Percentiles rank a stretch among this genome's conserved stretches.
Evolutionary conservation across 139 green algal species (phyloP).

Genomic region (Zygnema cylindricum): DNA sequence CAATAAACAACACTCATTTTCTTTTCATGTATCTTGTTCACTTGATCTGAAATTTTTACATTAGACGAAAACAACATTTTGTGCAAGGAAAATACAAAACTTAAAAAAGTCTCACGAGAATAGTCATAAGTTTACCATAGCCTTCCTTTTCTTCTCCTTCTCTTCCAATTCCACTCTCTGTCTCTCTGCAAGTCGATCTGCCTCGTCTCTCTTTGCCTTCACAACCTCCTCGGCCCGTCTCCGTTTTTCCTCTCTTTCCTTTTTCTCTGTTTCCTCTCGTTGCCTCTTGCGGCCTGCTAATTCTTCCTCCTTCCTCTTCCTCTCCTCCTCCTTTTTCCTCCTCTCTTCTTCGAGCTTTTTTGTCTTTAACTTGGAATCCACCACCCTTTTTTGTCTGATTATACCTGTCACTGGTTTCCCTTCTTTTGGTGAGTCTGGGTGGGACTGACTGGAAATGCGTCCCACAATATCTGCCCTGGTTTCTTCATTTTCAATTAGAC

Average conservation of each 20-base stretch:
- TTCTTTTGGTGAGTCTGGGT: no score
- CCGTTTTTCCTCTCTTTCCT: neutral
- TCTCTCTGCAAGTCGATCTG: slow-evolving; percentile 17
- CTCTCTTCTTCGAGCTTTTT: slow-evolving; percentile 23
- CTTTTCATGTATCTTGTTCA: no score
- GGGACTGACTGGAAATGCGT: no score
- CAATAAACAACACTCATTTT: no score
- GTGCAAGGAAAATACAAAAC: no score
- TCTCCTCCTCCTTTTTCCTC: slow-evolving; percentile 33
- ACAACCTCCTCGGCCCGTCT: slow-evolving; percentile 12
- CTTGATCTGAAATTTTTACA: no score
- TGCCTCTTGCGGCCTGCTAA: slow-evolving; percentile 20
- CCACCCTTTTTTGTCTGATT: no score
- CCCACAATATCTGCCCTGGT: no score
- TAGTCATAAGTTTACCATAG: neutral
- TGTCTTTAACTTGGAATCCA: slow-evolving; percentile 26
- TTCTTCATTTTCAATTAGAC: no score
- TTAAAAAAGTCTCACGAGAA: no score
- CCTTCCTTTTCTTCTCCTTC: slow-evolving; percentile 28
- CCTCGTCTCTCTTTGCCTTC: neutral
- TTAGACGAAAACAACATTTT: no score
- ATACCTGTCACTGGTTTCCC: no score
- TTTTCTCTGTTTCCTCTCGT: slow-evolving; percentile 28
- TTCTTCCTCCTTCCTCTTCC: slow-evolving; percentile 30
- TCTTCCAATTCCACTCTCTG: slow-evolving; percentile 36